Conservation (phyloP, 345 rosid genomes). For the Adansonia digitata region DNA sequence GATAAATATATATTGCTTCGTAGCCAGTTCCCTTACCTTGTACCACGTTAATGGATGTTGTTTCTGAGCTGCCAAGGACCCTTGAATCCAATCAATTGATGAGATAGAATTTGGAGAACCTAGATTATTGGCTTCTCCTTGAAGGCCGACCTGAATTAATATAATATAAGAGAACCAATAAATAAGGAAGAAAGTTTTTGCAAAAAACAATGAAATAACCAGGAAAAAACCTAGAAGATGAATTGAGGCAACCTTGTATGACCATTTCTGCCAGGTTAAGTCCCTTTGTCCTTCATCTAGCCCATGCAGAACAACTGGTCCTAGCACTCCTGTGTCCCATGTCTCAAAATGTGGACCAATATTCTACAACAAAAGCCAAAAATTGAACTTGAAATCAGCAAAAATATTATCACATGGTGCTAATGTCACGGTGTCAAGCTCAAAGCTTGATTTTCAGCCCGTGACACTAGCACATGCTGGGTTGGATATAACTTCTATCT, state of each 20-base stretch:
- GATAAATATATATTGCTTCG: too few species aligned
- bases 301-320: constrained; percentile 62
- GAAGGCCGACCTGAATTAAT: constrained; percentile 55
- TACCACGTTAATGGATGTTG: constrained; percentile 70
- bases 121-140: constrained; percentile 63
- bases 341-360: constrained; percentile 67
- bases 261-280: constrained; percentile 78
- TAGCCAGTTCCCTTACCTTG: constrained; percentile 40
- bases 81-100: constrained; percentile 50
- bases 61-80: constrained; percentile 31
- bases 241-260: constrained; percentile 56
- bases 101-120: constrained; percentile 38
- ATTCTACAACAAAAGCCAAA: constrained; percentile 37
- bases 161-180: neutral
- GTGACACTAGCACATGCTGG: neutral
- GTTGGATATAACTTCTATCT: neutral
- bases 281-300: constrained; percentile 59
- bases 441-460: too few species aligned
- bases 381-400: constrained; percentile 4
- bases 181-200: neutral
- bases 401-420: neutral
- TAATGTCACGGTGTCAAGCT: too few species aligned
- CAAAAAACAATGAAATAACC: neutral
- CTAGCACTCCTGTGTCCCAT: constrained; percentile 62
- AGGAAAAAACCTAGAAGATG: neutral